Evolutionary conservation across 306 rosid genomes (phyloP), one percentile per base, ranked within the genome.

Genomic region (Castanea crenata): DNA sequence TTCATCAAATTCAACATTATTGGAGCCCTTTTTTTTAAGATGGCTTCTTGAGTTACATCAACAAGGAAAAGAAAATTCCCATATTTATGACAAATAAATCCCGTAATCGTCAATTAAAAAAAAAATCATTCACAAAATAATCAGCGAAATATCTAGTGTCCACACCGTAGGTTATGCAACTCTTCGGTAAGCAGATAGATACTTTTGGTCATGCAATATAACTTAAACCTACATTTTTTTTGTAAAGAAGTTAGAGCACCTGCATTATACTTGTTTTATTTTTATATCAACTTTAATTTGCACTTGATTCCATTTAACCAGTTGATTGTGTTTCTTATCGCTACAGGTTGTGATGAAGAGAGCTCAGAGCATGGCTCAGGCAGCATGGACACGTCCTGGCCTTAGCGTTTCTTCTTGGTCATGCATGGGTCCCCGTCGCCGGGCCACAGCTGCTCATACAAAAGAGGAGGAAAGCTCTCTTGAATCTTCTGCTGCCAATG

Each of bases 281-380:
- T 49, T 49, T 49, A 56, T 38, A 71, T 46, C 49, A 71, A 19
- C 20, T 54, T 38, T 23, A 13, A 41, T 2, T 78, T 32, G 52
- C 49, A 10, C 65, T 55, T 51, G 70, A 32, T 76, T 77, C 23
- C 18, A 31, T 52, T 72, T 69, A 18, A 71, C 25, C 52, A 32
- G 7, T 6, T 67, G 1, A 6, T 46, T 55, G 74, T 73, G 68
- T 46, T 75, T 85, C 74, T 46, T 32, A 69, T 72, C 41, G 85
- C 75, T 57, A 70, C 79, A 95, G 99, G 98, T 92, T 57, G 98
- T 90, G 78, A 90, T 95, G 97, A 93, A 79, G 89, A 95, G 93
- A 86, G 98, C 98, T 16, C 93, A 90, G 85, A 91, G 93, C 86
- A 88, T 95, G 96, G 99, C 98, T 80, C 94, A 81, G 83, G 98